Evolutionary conservation across 169 alveolate genomes (phyloP).

Genomic region (Plasmodium vinckei): DNA sequence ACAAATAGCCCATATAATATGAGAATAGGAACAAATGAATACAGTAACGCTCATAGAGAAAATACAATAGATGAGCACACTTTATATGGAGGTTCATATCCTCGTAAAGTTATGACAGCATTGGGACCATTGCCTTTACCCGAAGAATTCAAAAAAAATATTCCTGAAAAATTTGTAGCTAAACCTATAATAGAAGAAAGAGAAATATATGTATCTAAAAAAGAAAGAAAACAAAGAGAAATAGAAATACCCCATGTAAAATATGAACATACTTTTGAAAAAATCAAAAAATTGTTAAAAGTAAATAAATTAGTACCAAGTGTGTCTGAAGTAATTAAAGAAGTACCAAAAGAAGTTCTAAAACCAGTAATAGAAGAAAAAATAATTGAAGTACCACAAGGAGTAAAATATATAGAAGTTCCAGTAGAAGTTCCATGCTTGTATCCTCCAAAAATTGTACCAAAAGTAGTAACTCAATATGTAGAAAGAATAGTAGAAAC

Average conservation of each 20-base stretch:
- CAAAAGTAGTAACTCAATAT: constrained; percentile 85
- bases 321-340: constrained; percentile 85
- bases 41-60: background rate
- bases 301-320: constrained; percentile 86
- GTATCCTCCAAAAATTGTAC: constrained; percentile 90
- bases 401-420: constrained; percentile 89
- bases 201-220: constrained; percentile 88
- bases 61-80: constrained; percentile 47
- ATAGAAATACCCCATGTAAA: constrained; percentile 89
- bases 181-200: constrained; percentile 89
- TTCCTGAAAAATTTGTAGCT: constrained; percentile 90
- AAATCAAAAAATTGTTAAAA: constrained; percentile 81
- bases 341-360: constrained; percentile 86
- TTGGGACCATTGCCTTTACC: constrained; percentile 90
- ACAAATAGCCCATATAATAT: background rate
- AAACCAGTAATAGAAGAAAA: constrained; percentile 90
- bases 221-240: constrained; percentile 88
- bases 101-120: constrained; percentile 90
- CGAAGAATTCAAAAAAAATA: constrained; percentile 84
- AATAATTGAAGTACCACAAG: constrained; percentile 90
- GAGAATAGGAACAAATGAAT: constrained; percentile 1
- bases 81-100: constrained; percentile 70
- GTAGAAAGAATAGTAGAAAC: constrained; percentile 89
- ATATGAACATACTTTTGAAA: constrained; percentile 88
- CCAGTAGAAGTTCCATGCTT: constrained; percentile 90